Base-by-base conservation (phyloP, 176 grass and related monocot genomes). In the Avena sativa region DNA sequence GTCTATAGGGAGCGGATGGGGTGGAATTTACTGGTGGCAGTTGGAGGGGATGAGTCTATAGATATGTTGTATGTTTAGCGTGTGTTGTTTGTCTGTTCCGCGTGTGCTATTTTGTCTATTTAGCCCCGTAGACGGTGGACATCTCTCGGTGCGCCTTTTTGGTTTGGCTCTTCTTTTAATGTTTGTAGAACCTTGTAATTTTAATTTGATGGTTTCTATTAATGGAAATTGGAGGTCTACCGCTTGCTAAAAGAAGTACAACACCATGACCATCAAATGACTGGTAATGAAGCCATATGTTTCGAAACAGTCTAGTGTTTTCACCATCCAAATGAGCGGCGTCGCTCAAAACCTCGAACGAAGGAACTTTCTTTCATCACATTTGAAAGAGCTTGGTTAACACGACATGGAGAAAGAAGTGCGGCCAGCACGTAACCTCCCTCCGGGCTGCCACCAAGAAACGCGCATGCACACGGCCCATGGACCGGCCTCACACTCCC, bases 391-490 rank as follows among this genome's bases (percentile, higher is more conserved):
- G 2, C 43, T 73, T 76, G 66, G 71, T 73, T 80, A 65, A 64
- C 75, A 32, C 82, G 64, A 36, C 64, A 74, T 65, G 77, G 77
- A 85, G 79, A 73, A 64, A 60, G 15, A 72, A 72, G 66, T 30
- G 81, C 51, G 50, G 30, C n/a, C 70, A n/a, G 63, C 73, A 69
- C 50, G 43, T 15, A 51, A 69, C 78, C 69, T 8, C n/a, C 28
- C 16, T 44, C 14, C 14, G 5, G 53, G 53, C 15, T 10, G 0
- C 2, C 3, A 12, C 2, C 20, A 48, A 12, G 28, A 15, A 5
- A 3, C 47, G 12, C 17, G 74, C 80, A 13, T 91, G 85, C 80
- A 91, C 69, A 13, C 25, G 20, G 59, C 50, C 88, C 88, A 81
- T 81, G 78, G 38, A 86, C 78, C 78, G 40, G 52, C 6, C n/a